Evolutionary conservation across 2,329 filamentous ascomycete species (phyloP), one percentile per base, ranked within the genome.

Genomic region (Colletotrichum melonis): DNA sequence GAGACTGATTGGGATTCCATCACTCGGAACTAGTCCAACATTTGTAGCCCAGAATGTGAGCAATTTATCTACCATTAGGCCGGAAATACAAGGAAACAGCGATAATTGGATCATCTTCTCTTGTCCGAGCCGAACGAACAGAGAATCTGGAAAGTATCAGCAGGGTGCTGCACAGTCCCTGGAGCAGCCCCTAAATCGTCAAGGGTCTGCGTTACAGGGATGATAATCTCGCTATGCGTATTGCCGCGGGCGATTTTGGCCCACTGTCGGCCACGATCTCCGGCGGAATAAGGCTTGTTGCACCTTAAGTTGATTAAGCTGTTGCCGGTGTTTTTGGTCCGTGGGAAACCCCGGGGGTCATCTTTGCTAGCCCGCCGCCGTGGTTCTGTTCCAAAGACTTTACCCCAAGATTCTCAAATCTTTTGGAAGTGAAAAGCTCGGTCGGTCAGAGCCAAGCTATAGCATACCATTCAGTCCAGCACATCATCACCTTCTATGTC

Each of bases 291-390:
- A n/a, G 42, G 56, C 56, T 58, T 30, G 8, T 58, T 35, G 28
- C 30, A 35, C 30, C 9, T 66, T 58, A 58, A 58, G 11, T 58
- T 32, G 26, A 58, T 30, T 49, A 66, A 54, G 26, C 24, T 66
- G 63, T 12, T 66, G 63, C 63, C 63, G 59, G n/a, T 19, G 35
- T 16, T 35, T 28, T 42, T 19, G 24, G 32, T 49, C 63, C 63
- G 58, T 54, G 19, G 12, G n/a, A 14, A 1, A 54, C 19, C 5
- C 24, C 35, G 19, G n/a, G n/a, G 4, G n/a, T 22, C 19, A 49
- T 49, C 42, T 5, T 5, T 19, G 16, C 24, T 24, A 6, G 24
- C 22, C 12, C 24, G 19, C 7, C 5, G 16, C 6, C 24, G 4
- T 11, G 12, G 30, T 26, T 26, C 42, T 32, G n/a, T 11, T 24